Evolutionary conservation across 495 filamentous ascomycete species (phyloP).

Genomic region (Durotheca rogersii): DNA sequence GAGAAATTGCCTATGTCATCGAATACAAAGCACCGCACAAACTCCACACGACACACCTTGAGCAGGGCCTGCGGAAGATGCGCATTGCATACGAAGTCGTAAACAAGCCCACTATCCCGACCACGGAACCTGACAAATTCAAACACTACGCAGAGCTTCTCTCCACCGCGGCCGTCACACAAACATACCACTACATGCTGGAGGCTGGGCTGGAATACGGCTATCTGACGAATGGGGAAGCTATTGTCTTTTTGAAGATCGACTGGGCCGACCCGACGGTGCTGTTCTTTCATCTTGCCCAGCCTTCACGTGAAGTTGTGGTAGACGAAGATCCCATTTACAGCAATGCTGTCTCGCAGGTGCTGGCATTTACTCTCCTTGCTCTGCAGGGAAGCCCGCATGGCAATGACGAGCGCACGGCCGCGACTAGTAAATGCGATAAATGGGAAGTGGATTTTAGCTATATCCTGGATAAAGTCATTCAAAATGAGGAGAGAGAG

Average conservation of each 20-base stretch:
- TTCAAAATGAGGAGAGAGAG: too few species aligned
- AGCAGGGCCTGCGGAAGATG: too few species aligned
- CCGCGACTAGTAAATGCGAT: neutral
- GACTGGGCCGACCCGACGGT: constrained; percentile 28
- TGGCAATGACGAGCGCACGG: constrained; percentile 13
- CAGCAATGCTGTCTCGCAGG: constrained; percentile 44
- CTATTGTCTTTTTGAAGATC: constrained; percentile 50
- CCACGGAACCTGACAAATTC: constrained; percentile 11
- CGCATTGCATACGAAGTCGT: too few species aligned
- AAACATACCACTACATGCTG: constrained; percentile 51
- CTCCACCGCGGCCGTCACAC: constrained; percentile 41
- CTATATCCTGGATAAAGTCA: too few species aligned
- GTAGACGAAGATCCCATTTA: constrained; percentile 18
- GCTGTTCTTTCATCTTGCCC: constrained; percentile 30
- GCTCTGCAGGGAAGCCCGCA: constrained; percentile 15
- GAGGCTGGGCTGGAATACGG: constrained; percentile 39
- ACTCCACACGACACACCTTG: too few species aligned
- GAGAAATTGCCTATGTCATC: too few species aligned
- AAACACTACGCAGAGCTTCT: constrained; percentile 39
- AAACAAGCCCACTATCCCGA: constrained; percentile 16
- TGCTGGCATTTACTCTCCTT: constrained; percentile 44
- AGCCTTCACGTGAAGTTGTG: constrained; percentile 13
- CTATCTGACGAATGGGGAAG: constrained; percentile 45
- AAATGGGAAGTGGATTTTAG: constrained; percentile 15
- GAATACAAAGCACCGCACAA: too few species aligned